A percentile compares a stretch with the other conserved stretches of the same genome.
These are phyloP conservation scores for Vitrella brassicaformis DNA, from an alignment of 73 alveolate genomes.

Conservation along the genomic window DNA sequence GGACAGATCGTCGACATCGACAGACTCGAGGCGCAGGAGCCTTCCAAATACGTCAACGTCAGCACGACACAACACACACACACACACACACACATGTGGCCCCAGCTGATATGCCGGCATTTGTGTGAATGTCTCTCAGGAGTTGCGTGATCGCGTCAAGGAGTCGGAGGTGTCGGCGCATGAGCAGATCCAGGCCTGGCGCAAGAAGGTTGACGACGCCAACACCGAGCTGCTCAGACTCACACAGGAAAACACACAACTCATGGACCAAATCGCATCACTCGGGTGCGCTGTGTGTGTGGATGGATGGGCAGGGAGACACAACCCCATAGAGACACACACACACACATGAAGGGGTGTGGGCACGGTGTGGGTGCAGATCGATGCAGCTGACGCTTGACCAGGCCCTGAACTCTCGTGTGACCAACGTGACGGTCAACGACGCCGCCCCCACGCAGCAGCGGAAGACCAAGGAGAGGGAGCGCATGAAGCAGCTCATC, in stretches of 20 bases:
- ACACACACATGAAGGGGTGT: too few relatives aligned
- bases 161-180: too few relatives aligned
- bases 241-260: constrained; percentile 46
- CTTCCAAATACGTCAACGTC: constrained; percentile 42
- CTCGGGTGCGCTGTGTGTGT: too few relatives aligned
- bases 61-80: too few relatives aligned
- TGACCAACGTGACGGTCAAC: not conserved
- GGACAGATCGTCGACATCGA: constrained; percentile 64
- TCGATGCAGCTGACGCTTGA: constrained; percentile 43
- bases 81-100: too few relatives aligned
- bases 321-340: too few relatives aligned
- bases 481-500: constrained; percentile 49
- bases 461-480: constrained; percentile 42
- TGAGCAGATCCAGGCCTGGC: constrained; percentile 43
- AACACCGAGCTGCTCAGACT: not conserved
- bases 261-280: constrained; percentile 38
- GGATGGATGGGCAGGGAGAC: too few relatives aligned
- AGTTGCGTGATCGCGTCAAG: too few relatives aligned
- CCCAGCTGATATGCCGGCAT: too few relatives aligned
- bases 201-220: not conserved
- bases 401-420: constrained; percentile 33
- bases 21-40: constrained; percentile 42
- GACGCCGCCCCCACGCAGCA: constrained; percentile 6
- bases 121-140: too few relatives aligned
- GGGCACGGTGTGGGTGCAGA: too few relatives aligned